Base-by-base conservation (phyloP, 495 filamentous ascomycete genomes). In the Penicillium cosmopolitanum region DNA sequence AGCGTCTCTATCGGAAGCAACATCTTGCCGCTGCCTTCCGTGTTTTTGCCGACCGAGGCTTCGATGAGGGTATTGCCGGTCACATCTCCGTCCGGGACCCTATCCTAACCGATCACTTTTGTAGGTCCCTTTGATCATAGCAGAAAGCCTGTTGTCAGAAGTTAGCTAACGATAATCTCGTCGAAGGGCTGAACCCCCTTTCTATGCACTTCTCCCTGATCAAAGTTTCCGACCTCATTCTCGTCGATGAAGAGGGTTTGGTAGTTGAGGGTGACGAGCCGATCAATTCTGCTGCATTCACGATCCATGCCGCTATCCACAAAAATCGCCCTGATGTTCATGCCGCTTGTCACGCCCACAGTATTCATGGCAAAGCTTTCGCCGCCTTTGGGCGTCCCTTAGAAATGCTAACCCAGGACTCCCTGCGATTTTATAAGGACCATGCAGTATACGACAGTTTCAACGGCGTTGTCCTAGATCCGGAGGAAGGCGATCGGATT, bases 81-180 rank as follows among this genome's bases (percentile, higher is more conserved):
- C 86, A 89, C 68, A 89, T 90, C 62, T 83, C 79, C 4, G 83
- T 89, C 13, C 78, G 85, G 21, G 86, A 88, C 64, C 84, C 85
- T 5, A 48, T 28, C 19, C 25, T 46, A 13, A 59, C 56, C 36
- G 55, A 57, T 18, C 55, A 57, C 21, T 57, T 57, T 13, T 57
- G 55, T 57, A 57, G 15, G 34, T 35, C 12, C 1, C 25, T n/a
- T 64, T 15, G 36, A 68, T 9, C 56, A 66, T 8, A 31, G 28
- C 28, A 0, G 55, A 80, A 38, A 38, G 15, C 36, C 8, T 9
- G 28, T 31, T 31, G 11, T 12, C 36, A 38, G 11, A 4, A 38
- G 36, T 38, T 1, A 15, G 36, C 36, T 38, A n/a, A 38, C 1
- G 36, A 13, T 38, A 38, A n/a, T 38, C 12, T 12, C 15, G 15